Evolutionary conservation across 139 green algal genomes (phyloP), one percentile per base, ranked within the genome.

Genomic region (Picochlorum sp.): DNA sequence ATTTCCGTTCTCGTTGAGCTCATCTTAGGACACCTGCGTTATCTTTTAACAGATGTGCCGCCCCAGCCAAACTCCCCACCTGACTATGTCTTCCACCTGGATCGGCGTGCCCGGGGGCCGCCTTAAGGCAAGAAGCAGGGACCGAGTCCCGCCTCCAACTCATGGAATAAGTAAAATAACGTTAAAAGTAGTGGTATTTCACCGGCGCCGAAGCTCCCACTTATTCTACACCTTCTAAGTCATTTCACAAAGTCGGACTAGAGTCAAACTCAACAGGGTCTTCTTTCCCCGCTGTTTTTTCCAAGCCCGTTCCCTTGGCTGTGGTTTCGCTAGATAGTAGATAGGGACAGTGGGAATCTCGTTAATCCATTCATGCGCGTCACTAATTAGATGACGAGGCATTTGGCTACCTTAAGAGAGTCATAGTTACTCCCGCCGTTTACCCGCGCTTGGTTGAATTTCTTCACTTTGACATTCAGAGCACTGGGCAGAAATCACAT

Each of bases 401-500:
- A 82, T 82, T 86, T 82, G 79, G 58, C 69, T 73, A 69, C 69
- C 69, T 76, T 84, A 86, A 85, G 81, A 86, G 81, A 89, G 81
- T 86, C 79, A 86, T 86, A 89, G 81, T 89, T 84, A 90, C 82
- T 89, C 84, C 84, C 81, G 82, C 84, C 85, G 85, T 90, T 90
- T 89, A 90, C 81, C 85, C 83, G 81, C 84, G 85, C 85, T 94
- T 94, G 84, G 81, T 89, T 91, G 86, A 88, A 91, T 91, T 87
- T 91, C 84, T 90, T 90, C 86, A 91, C 84, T 89, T 92, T 94
- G 82, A 92, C 73, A 91, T 91, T 91, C 83, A 91, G 85, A 94
- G 86, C 86, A 94, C 83, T 91, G 81, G 85, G 86, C 85, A 94
- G 83, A 92, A 94, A 92, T 93, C 86, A 94, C 86, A 93, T 87